Evolutionary conservation across 2,329 filamentous ascomycete species (phyloP), one percentile per base, ranked within the genome.

Genomic region (Aspergillus nomiae): DNA sequence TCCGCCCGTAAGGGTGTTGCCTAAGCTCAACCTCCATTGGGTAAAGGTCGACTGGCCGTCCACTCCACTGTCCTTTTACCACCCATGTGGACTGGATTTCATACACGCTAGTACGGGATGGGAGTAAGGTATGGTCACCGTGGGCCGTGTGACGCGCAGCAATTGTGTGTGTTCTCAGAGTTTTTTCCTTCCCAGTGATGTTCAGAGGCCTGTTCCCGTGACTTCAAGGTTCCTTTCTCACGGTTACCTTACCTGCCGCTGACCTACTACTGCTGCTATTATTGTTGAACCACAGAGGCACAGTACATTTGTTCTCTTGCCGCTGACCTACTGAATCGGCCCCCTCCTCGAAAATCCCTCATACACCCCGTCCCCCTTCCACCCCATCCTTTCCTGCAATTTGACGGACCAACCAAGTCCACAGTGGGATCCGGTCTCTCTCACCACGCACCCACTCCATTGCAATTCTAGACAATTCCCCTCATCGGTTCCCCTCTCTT

Each of bases 311-410:
- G n/a, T 30, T 56, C 38, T 59, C 46, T 45, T 46, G 51, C 62
- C 63, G 59, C 61, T 62, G 43, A 62, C 34, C 16, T 36, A 36
- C 61, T 54, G 50, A 65, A 51, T 60, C 56, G 41, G 36, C 62
- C 59, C 58, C 38, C 54, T 46, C 45, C n/a, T 61, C 51, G 58
- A 71, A 70, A 70, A 71, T 71, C 68, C 69, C 67, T 70, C 68
- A 69, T 69, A 70, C 62, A 63, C 36, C 36, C 57, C 30, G 50
- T 56, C 51, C 51, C 43, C 59, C 38, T 63, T 67, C 65, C 63
- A 61, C 63, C 64, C 54, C 54, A 56, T 55, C 51, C 34, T 55
- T 24, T 55, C 51, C 51, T 55, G 51, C 51, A 55, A 38, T 55
- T 55, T 55, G 34, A 32, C 51, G 51, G 51, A 54, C 51, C 32